Base-by-base conservation (phyloP, 371 early-diverging fungal genomes). In the Circinella minor region DNA sequence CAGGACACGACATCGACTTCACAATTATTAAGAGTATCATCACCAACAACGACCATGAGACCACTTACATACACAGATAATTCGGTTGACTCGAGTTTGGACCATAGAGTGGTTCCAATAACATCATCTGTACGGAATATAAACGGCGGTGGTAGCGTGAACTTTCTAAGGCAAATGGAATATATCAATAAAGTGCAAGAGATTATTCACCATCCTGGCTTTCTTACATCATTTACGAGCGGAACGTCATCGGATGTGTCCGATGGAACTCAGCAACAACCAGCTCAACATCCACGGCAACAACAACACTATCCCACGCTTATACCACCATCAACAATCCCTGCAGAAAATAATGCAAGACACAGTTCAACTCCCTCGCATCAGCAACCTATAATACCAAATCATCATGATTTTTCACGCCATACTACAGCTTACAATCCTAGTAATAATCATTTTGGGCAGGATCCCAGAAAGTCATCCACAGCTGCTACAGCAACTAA, bases 211-310 rank as follows among this genome's bases (percentile, higher is more conserved):
- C 57, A 57, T 7, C 57, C 8, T 13, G 14, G 36, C 14, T 57
- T 34, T 57, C 27, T 57, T 18, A 27, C 18, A 57, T 27, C 57
- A 57, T 4, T 9, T 1, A 9, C 9, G 43, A 57, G 57, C 57
- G 57, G 57, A 57, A 57, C 57, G 57, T 57, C 57, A 57, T 57
- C 57, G 57, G 57, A 57, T 57, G 27, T 57, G 57, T 57, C 57
- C 57, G 57, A 57, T 34, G 57, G 34, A 57, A 57, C 57, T 57
- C 57, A 57, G 57, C 57, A 57, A 34, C 57, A 34, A 34, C 20
- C 8, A 34, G n/a, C 4, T 13, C 36, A 27, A 10, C n/a, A 57
- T 27, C 57, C 57, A 43, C 20, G 14, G 14, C 57, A 57, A 9
- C 57, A 34, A 34, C 57, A 5, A 18, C 36, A 57, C 36, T 57